Evolutionary conservation across 805 yeast species (phyloP).

Genomic region (Hanseniaspora vineae): DNA sequence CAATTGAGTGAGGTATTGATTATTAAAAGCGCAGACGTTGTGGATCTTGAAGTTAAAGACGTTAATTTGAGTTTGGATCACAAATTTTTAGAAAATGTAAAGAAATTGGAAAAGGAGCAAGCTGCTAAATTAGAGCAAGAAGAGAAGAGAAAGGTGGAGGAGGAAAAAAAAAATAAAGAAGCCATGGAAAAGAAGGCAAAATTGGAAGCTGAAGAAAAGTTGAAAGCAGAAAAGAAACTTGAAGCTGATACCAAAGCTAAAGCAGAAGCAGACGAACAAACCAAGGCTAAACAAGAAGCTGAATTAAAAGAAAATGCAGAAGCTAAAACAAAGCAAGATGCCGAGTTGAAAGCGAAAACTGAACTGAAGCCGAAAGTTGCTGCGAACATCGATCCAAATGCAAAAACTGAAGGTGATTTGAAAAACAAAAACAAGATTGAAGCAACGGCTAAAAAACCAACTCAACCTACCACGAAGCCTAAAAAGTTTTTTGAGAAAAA

Average conservation of each 20-base stretch:
- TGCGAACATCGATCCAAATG: neutral
- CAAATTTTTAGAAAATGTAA: neutral
- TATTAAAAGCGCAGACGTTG: constrained; percentile 24
- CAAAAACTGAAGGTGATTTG: neutral
- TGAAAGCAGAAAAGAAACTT: neutral
- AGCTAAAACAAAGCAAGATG: neutral
- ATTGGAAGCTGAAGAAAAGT: neutral
- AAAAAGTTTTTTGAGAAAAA: neutral
- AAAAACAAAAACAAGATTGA: neutral
- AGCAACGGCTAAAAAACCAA: neutral
- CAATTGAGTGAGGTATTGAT: constrained; percentile 14
- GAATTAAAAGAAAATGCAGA: neutral
- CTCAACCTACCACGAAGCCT: neutral
- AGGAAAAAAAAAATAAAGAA: constrained; percentile 1
- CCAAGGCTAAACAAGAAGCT: neutral
- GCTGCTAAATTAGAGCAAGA: neutral
- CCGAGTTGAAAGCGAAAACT: neutral
- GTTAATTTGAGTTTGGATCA: constrained; percentile 14
- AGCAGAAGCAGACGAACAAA: neutral
- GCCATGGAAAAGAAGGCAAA: neutral
- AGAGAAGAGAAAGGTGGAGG: neutral
- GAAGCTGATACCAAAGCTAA: neutral
- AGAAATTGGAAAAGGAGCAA: constrained; percentile 5
- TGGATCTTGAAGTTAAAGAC: constrained; percentile 28
- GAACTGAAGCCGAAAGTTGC: neutral